Evolutionary conservation across 345 rosid species (phyloP).

Genomic region (Eucalyptus camaldulensis): DNA sequence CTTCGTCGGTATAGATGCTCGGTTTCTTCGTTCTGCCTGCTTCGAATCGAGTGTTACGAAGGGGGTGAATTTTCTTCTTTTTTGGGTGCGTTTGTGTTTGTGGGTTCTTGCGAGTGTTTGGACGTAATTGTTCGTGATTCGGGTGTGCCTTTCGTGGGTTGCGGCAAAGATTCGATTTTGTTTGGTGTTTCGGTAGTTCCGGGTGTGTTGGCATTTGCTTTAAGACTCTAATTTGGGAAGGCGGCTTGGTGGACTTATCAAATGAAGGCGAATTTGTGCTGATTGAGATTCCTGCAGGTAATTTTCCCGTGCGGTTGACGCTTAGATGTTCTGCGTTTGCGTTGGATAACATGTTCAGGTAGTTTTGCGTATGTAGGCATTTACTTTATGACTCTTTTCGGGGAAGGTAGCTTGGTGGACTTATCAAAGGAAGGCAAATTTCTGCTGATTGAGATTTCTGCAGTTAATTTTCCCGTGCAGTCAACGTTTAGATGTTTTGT

Average conservation of each 20-base stretch:
- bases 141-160: neutral
- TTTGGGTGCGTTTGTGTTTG: neutral
- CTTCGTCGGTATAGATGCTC: neutral
- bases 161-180: neutral
- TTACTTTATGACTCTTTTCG: neutral
- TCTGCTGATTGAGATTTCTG: neutral
- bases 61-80: too few relatives aligned
- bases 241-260: neutral
- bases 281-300: neutral
- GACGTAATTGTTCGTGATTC: neutral
- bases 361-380: neutral
- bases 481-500: neutral
- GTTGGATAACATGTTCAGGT: neutral
- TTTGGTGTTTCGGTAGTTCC: neutral
- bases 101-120: neutral
- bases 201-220: neutral
- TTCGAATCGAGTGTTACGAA: neutral
- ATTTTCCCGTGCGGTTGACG: neutral
- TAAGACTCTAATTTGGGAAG: neutral
- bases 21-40: neutral
- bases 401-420: neutral
- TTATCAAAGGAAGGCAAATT: neutral
- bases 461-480: neutral
- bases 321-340: neutral
- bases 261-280: neutral